A percentile compares a stretch with the other conserved stretches of the same genome.
These are phyloP conservation scores for Paraglomus brasilianum DNA, from an alignment of 192 early-diverging fungal genomes.

Conservation along the genomic window DNA sequence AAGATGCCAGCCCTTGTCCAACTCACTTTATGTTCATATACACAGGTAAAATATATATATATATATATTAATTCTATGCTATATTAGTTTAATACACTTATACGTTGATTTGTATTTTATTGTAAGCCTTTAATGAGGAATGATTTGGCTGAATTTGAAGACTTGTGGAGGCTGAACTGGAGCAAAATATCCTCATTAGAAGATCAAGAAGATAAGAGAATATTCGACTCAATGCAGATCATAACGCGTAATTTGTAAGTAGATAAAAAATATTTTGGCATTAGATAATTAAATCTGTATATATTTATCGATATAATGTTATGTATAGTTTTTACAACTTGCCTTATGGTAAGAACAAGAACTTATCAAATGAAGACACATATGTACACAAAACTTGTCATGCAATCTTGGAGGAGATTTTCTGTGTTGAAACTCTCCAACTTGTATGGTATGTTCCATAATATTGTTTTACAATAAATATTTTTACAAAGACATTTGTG, in stretches of 20 bases:
- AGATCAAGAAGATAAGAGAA: constrained; percentile 19
- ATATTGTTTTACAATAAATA: constrained; percentile 19
- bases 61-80: constrained; percentile 22
- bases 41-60: constrained; percentile 24
- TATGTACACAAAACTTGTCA: constrained; percentile 17
- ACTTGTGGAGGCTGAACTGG: constrained; percentile 26
- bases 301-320: constrained; percentile 1
- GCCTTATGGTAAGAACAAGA: constrained; percentile 26
- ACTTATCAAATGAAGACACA: constrained; percentile 21
- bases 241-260: constrained; percentile 28
- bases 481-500: constrained; percentile 27
- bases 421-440: constrained; percentile 20
- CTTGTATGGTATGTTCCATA: constrained; percentile 27
- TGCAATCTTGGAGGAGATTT: constrained; percentile 24
- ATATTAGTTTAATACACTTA: constrained; percentile 20
- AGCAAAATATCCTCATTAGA: constrained; percentile 28
- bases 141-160: constrained; percentile 27
- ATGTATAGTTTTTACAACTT: constrained; percentile 28
- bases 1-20: constrained; percentile 28
- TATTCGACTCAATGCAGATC: constrained; percentile 24
- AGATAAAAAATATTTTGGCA: constrained; percentile 17
- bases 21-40: constrained; percentile 28
- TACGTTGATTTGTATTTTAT: background rate
- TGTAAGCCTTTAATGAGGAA: constrained; percentile 24
- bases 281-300: constrained; percentile 24